A percentile compares a stretch with the other conserved stretches of the same genome.
Conservation (phyloP, 331 rosid species). For the Cydonia oblonga region DNA sequence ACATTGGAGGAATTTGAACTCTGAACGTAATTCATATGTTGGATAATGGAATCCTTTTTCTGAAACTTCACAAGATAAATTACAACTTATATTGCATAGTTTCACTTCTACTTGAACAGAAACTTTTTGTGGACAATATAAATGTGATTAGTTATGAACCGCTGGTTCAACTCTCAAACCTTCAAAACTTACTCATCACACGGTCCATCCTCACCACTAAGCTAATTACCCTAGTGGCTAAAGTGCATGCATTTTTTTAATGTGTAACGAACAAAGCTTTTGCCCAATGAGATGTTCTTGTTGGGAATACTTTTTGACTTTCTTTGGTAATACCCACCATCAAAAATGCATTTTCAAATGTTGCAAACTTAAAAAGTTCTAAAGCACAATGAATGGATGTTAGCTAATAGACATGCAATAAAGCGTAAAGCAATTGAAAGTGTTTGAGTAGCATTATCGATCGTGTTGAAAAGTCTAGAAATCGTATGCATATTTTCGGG, state of each 20-base stretch:
- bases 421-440: not conserved
- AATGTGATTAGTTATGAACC: too few relatives aligned
- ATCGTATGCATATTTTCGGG: not conserved
- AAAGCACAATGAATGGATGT: conserved; percentile 1
- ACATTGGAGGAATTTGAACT: not conserved
- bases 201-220: not conserved
- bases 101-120: too few relatives aligned
- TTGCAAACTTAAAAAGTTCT: not conserved
- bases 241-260: not conserved
- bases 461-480: not conserved
- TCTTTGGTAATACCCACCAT: not conserved
- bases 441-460: not conserved
- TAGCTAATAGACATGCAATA: not conserved
- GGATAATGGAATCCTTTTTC: not conserved
- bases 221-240: not conserved
- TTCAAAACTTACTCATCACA: not conserved
- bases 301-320: not conserved
- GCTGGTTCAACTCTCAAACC: not conserved
- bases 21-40: too few relatives aligned
- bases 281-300: not conserved
- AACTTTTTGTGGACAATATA: not conserved
- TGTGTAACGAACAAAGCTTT: not conserved
- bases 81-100: not conserved
- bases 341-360: not conserved
- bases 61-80: too few relatives aligned